Base-by-base conservation (phyloP, 345 rosid genomes). In the Punica granatum region DNA sequence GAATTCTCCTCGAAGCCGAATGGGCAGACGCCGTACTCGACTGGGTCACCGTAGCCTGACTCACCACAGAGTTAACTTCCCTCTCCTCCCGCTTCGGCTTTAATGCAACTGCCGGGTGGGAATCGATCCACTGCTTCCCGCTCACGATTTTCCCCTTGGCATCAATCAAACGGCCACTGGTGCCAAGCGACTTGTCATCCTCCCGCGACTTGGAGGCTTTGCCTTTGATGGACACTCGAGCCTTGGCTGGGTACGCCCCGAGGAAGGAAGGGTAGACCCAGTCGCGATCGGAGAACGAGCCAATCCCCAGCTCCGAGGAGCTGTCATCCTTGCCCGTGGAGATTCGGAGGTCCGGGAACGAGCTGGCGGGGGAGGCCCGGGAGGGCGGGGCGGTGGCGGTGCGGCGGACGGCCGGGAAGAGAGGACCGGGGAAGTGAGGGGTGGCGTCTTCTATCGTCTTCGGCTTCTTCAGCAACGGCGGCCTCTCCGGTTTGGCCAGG, bases 211-310 rank as follows among this genome's bases (percentile, higher is more conserved):
- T 71, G 0, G 65, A 51, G 59, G 14, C 7, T 25, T 53, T 53
- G 31, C 59, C 73, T 53, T 80, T 86, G 63, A 77, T 72, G 15
- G 75, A 71, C 63, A 76, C 72, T 46, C 86, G 81, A 69, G 70
- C 75, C 30, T 83, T 75, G 15, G 77, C 80, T 66, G 75, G 80
- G 63, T 85, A 84, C 0, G 85, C 74, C 41, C 93, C 87, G 33
- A 85, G 83, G 63, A 82, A 85, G 21, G 86, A 78, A 26, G 88
- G 93, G 68, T 72, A 85, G 72, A 88, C 74, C 88, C 87, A 85
- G 66, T 85, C 93, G 61, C 88, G 78, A 28, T 71, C 86, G 44
- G 82, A 72, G 43, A 78, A 78, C 62, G 46, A 71, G 31, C 31
- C 67, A 48, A 43, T 9, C 60, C 35, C 36, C 44, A 49, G 8